phyloP scores from a whole-genome alignment of 805 yeast species.

The Monosporozyma yasuniensis region DNA sequence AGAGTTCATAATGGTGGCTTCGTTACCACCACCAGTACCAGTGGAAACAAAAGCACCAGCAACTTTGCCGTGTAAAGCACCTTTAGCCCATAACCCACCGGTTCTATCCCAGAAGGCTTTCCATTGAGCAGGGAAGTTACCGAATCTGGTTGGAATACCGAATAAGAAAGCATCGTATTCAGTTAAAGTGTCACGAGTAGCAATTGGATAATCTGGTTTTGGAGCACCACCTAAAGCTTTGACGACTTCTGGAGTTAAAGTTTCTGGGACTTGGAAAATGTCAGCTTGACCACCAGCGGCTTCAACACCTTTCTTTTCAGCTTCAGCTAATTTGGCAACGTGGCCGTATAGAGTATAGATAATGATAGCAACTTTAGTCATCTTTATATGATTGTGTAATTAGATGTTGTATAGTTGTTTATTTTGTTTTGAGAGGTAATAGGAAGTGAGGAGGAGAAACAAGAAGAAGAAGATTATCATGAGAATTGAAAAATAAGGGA shows the following conservation, averaged over 20 bases:
- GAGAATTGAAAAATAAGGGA: not conserved
- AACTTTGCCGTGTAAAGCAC: conserved; percentile 64
- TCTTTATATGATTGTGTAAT: not conserved
- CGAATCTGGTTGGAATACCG: conserved; percentile 83
- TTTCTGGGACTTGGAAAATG: conserved; percentile 74
- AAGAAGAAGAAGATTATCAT: not conserved
- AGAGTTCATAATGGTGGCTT: conserved; percentile 55
- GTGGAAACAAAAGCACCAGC: conserved; percentile 67
- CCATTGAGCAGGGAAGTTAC: conserved; percentile 72
- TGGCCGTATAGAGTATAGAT: conserved; percentile 81
- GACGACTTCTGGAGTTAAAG: conserved; percentile 56
- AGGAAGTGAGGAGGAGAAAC: not conserved
- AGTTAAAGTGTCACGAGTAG: conserved; percentile 47
- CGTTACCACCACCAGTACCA: conserved; percentile 83
- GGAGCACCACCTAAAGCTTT: conserved; percentile 52
- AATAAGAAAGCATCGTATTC: conserved; percentile 74
- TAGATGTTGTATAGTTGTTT: not conserved
- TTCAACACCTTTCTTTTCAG: conserved; percentile 60
- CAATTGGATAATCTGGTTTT: conserved; percentile 56
- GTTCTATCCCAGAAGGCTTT: conserved; percentile 69
- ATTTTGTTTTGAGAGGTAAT: not conserved
- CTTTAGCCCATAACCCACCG: conserved; percentile 72
- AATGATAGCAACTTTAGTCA: conserved; percentile 55
- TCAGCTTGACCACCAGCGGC: conserved; percentile 62
- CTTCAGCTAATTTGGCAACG: conserved; percentile 57